phyloP scores from a whole-genome alignment of 768 basidiomycete species.

The Suillus variegatus region DNA sequence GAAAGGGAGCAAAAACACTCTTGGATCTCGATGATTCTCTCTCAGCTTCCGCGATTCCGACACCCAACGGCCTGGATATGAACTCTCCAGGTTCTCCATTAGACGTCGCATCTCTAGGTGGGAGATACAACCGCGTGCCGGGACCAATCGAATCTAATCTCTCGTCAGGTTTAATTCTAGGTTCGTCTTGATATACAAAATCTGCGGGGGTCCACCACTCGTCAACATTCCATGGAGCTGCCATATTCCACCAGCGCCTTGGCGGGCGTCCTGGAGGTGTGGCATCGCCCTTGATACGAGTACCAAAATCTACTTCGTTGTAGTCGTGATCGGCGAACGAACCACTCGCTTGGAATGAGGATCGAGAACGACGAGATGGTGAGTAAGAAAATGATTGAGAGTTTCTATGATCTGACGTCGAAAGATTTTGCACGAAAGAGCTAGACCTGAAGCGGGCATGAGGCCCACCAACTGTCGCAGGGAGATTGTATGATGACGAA shows the following conservation, averaged over 20 bases:
- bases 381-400: not conserved
- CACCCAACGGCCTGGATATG: not conserved
- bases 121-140: not conserved
- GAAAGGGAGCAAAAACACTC: not conserved
- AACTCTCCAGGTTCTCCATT: not conserved
- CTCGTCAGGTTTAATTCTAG: not conserved
- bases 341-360: not conserved
- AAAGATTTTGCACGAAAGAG: not conserved
- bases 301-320: not conserved
- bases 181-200: not conserved
- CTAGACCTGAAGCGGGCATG: not conserved
- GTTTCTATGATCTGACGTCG: not conserved
- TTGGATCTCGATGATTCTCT: not conserved
- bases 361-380: not conserved
- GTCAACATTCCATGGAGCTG: not conserved
- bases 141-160: not conserved
- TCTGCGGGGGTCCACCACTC: not conserved
- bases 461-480: not conserved
- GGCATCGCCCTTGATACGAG: not conserved
- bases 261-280: conserved; percentile 1
- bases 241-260: not conserved
- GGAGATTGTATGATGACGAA: not conserved
- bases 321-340: not conserved
- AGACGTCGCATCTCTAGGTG: not conserved
- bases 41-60: not conserved